Evolutionary conservation across 768 basidiomycete species (phyloP).

Genomic region (Suillus subalutaceus): DNA sequence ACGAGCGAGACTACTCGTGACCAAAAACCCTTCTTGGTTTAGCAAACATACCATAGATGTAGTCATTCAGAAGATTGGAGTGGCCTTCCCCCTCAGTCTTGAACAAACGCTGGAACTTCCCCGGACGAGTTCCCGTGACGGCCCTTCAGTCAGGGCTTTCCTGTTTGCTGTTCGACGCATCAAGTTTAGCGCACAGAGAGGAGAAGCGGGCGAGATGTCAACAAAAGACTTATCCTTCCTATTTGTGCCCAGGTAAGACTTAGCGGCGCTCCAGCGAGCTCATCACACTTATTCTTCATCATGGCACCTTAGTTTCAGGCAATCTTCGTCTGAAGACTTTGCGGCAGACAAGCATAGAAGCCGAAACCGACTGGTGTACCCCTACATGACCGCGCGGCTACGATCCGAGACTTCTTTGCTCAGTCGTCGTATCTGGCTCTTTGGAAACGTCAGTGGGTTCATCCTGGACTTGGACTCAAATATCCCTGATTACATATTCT

Average conservation of each 20-base stretch:
- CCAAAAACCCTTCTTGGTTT: conserved; percentile 51
- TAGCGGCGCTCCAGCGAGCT: neutral
- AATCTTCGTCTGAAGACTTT: conserved; percentile 72
- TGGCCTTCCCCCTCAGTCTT: conserved; percentile 83
- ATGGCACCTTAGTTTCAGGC: conserved; percentile 65
- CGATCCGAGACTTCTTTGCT: conserved; percentile 53
- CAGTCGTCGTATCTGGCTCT: conserved; percentile 59
- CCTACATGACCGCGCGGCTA: conserved; percentile 78
- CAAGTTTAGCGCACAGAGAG: conserved; percentile 70
- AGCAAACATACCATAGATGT: conserved; percentile 57
- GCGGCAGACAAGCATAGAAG: conserved; percentile 65
- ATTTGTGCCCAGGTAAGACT: conserved; percentile 72
- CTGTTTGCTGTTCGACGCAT: conserved; percentile 81
- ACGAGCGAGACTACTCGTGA: conserved; percentile 27
- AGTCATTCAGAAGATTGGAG: conserved; percentile 70
- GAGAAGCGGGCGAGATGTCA: conserved; percentile 75
- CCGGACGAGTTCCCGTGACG: conserved; percentile 39
- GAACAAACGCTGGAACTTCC: conserved; percentile 59
- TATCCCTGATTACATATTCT: conserved; percentile 77
- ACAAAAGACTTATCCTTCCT: conserved; percentile 82
- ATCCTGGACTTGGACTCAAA: conserved; percentile 81
- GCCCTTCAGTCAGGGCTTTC: conserved; percentile 70
- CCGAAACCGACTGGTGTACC: conserved; percentile 75
- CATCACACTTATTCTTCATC: neutral
- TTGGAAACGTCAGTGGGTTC: conserved; percentile 81